These are phyloP conservation scores for Mycocentrospora acerina DNA, from an alignment of 2,329 filamentous ascomycete genomes.

Conservation along the genomic window DNA sequence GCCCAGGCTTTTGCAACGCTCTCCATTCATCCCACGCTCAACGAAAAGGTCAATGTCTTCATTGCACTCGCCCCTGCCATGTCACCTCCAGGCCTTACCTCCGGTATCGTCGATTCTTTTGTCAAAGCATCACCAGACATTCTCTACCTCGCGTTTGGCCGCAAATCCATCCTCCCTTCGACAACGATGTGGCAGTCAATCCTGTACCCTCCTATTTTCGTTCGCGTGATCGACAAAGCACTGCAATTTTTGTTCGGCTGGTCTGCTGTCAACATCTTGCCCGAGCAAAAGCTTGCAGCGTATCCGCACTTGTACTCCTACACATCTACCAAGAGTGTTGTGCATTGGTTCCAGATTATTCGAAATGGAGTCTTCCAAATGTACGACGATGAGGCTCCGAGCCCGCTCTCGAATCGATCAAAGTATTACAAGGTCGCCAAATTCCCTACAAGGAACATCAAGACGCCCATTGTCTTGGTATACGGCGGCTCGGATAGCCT, in stretches of 20 bases:
- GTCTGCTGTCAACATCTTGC: conserved; percentile 79
- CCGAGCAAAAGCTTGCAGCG: conserved; percentile 87
- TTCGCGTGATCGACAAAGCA: conserved; percentile 79
- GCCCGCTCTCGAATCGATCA: conserved; percentile 68
- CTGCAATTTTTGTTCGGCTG: conserved; percentile 87
- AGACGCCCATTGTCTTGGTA: conserved; percentile 87
- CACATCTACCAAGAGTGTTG: conserved; percentile 93
- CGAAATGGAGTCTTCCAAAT: conserved; percentile 95
- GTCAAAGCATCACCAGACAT: conserved; percentile 93
- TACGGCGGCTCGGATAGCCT: conserved; percentile 93
- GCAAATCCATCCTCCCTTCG: conserved; percentile 86
- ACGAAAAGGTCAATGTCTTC: conserved; percentile 92
- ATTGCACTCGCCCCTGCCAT: conserved; percentile 95
- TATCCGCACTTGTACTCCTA: conserved; percentile 97
- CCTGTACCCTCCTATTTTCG: conserved; percentile 90
- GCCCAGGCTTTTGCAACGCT: conserved; percentile 94
- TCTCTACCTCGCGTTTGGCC: conserved; percentile 87
- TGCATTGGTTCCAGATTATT: conserved; percentile 99
- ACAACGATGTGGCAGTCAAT: conserved; percentile 98
- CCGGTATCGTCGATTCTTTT: conserved; percentile 87
- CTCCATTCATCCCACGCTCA: conserved; percentile 87
- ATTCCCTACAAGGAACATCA: conserved; percentile 96
- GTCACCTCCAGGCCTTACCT: conserved; percentile 88
- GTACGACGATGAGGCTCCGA: conserved; percentile 93
- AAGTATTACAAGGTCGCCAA: conserved; percentile 96